Evolutionary conservation across 495 filamentous ascomycete species (phyloP).

Genomic region (Friedmanniomyces endolithicus): DNA sequence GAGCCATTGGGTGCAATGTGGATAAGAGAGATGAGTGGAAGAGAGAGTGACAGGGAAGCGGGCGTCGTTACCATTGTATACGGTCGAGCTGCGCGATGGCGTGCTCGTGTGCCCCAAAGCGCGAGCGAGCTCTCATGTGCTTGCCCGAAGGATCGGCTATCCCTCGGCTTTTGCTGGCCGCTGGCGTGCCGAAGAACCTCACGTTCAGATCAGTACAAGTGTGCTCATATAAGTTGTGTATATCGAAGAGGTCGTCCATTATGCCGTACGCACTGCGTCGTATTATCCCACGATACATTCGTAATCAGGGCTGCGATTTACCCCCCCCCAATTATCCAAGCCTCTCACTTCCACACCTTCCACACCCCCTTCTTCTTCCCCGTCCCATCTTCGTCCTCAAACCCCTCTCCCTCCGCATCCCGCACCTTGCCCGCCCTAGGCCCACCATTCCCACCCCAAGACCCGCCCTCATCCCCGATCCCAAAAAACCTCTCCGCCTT

Average conservation of each 20-base stretch:
- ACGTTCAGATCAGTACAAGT: too few species aligned
- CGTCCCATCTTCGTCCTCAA: not conserved
- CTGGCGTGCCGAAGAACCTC: too few species aligned
- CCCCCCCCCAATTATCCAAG: not conserved
- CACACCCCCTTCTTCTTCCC: conserved; percentile 15
- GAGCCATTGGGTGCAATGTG: not conserved
- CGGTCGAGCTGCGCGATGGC: not conserved
- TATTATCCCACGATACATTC: not conserved
- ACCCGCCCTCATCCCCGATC: conserved; percentile 11
- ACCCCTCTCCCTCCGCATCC: conserved; percentile 5
- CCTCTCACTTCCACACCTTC: conserved; percentile 21
- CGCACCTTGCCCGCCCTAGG: not conserved
- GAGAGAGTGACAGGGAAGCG: not conserved
- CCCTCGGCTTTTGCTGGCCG: too few species aligned
- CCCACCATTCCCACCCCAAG: not conserved
- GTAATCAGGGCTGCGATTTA: not conserved
- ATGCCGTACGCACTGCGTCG: too few species aligned
- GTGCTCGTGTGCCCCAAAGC: not conserved
- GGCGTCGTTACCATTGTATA: not conserved
- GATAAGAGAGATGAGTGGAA: not conserved
- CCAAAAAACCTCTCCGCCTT: conserved; percentile 22
- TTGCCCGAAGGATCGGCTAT: not conserved
- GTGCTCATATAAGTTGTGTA: too few species aligned
- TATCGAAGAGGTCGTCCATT: too few species aligned
- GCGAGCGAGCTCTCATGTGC: not conserved